Evolutionary conservation across 805 yeast genomes (phyloP), one percentile per base, ranked within the genome.

Genomic region (Ogataea corticis): DNA sequence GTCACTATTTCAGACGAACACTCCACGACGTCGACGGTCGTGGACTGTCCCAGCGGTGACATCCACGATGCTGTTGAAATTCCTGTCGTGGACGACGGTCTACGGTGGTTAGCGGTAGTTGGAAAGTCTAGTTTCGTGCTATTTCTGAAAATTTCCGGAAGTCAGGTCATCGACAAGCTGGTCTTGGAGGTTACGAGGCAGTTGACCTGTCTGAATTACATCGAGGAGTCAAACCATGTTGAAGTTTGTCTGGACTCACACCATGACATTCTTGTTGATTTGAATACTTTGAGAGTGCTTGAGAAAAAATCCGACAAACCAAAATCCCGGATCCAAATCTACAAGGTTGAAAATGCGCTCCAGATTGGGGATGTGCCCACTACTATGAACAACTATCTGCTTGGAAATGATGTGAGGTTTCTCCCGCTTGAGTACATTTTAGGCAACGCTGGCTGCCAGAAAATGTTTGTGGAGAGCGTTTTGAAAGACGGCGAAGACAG

Each of bases 341-440:
- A 28, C 31, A 15, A 32, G 16, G 28, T 36, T 9, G 47, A 38
- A 12, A 41, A 33, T 14, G 25, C 27, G n/a, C 17, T 50, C 10
- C 38, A 37, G 11, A 35, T 52, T 25, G 58, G 51, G 5, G 58
- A 52, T 27, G 27, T 44, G 7, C 45, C 46, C 2, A 13, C 34
- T 15, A 17, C 30, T 2, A 21, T 42, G 17, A 42, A 33, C 13
- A 43, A 48, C 28, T 41, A 33, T 23, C 9, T 47, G 2, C 18
- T 52, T 21, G 51, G 44, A 6, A 46, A 48, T 15, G 37, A 38
- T 14, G 44, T 46, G 4, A 27, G 38, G 14, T 23, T 48, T 16
- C 6, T 48, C 9, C 50, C 58, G 4, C 41, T 50, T 27, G 39
- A 38, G 13, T 27, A 38, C 25, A 32, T 54, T 11, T 5, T 37